Percentiles rank a stretch among this genome's conserved stretches.
Conservation (phyloP, 495 filamentous ascomycete genomes). For the Sabuloglossum arenarium region DNA sequence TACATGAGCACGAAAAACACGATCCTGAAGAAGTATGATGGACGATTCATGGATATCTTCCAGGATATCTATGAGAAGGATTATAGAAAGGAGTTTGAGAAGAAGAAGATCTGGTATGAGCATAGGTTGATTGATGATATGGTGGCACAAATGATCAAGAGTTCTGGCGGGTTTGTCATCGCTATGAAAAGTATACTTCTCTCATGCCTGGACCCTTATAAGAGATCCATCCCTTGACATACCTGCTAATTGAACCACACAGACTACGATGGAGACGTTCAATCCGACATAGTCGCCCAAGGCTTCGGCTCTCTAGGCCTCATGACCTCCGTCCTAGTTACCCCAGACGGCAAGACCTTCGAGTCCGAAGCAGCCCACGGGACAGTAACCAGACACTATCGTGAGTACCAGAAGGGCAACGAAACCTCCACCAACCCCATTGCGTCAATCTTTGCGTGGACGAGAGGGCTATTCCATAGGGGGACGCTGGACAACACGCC, state of each 20-base stretch:
- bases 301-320: conserved; percentile 94
- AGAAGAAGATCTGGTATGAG: conserved; percentile 93
- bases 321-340: conserved; percentile 95
- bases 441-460: conserved; percentile 97
- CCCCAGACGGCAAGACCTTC: conserved; percentile 85
- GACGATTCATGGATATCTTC: conserved; percentile 98
- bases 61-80: conserved; percentile 79
- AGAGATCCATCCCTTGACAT: neutral
- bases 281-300: conserved; percentile 95
- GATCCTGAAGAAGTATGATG: conserved; percentile 96
- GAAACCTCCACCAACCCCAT: conserved; percentile 98
- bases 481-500: conserved; percentile 78
- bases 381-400: conserved; percentile 95
- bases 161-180: conserved; percentile 84
- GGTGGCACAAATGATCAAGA: conserved; percentile 99
- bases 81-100: conserved; percentile 77
- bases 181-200: conserved; percentile 71
- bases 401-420: conserved; percentile 90
- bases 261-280: conserved; percentile 98
- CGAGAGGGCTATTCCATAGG: conserved; percentile 78
- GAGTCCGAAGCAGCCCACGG: conserved; percentile 97
- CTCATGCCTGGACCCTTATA: neutral
- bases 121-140: conserved; percentile 98
- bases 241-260: conserved; percentile 7
- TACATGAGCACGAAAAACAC: conserved; percentile 99